Base-by-base conservation (phyloP, 148 eudicot genomes). In the Vaccinium myrtillus region DNA sequence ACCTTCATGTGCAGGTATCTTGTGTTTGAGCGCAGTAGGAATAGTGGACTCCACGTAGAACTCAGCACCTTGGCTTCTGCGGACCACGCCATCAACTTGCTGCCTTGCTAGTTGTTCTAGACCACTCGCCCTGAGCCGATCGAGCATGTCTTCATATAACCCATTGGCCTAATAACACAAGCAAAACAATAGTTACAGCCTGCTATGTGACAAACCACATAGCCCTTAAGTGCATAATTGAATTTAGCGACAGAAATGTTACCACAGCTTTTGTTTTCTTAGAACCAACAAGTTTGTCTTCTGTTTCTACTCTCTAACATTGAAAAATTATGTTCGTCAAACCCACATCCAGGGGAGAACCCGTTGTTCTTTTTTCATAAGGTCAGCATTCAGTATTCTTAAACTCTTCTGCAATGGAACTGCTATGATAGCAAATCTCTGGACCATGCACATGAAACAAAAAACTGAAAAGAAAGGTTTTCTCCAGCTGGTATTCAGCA, bases 81-180 rank as follows among this genome's bases (percentile, higher is more conserved):
- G 97, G 85, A 97, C 94, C 51, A 97, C 92, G 18, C 99, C 99
- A 83, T 97, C 99, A 46, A 97, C 99, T 89, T 97, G 99, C 83
- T 92, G 94, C 80, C 94, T 90, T 75, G 99, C 99, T 71, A 94
- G 92, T 83, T 91, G 92, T 74, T 93, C 91, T 78, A 95, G 91
- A 58, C 91, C 90, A 77, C 87, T 92, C 77, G 89, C 92, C 87
- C 89, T 95, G 19, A 91, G 82, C 84, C 88, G 91, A 86, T 87
- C 88, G 75, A 89, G 92, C 94, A 95, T 93, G 81, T 94, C 98
- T 86, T 92, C 94, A 75, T 92, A 95, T 4, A 94, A 82, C 48
- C 97, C 94, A 90, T 97, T 97, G 43, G 89, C 98, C 99, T 97
- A 77, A 59, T 63, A 82, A 23, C 70, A 75, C 49, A 84, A 56